Conservation (phyloP, 1,284 basidiomycete genomes). For the Mycosarcoma mackinlayi region DNA sequence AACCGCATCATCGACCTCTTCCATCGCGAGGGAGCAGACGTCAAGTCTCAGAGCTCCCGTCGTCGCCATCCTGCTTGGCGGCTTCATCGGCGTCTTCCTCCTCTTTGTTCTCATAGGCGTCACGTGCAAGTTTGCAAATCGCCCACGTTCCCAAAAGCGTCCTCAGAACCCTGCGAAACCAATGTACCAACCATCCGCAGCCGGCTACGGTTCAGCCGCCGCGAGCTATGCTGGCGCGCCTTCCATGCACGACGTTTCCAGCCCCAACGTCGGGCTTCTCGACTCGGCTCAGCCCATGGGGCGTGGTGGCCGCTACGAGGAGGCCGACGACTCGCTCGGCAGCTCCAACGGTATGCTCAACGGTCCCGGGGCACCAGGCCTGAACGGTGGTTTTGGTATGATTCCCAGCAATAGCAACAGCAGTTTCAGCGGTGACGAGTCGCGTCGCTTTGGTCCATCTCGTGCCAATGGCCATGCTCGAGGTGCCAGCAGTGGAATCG, state of each 20-base stretch:
- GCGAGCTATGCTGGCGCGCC: slow-evolving; percentile 3
- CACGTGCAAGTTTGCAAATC: slow-evolving; percentile 44
- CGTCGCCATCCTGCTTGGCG: slow-evolving; percentile 43
- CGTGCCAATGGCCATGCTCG: slow-evolving; percentile 32
- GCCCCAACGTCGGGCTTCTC: slow-evolving; percentile 36
- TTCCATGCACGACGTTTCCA: slow-evolving; percentile 39
- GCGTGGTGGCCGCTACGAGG: slow-evolving; percentile 39
- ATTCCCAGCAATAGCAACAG: slow-evolving; percentile 34
- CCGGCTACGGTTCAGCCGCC: slow-evolving; percentile 41
- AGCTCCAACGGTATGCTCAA: slow-evolving; percentile 25
- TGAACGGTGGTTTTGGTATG: slow-evolving; percentile 29
- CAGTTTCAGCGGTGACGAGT: slow-evolving; percentile 30
- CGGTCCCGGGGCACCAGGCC: background rate
- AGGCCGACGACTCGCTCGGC: slow-evolving; percentile 33
- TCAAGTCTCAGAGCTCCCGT: slow-evolving; percentile 31
- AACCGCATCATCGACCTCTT: background rate
- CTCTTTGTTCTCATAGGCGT: slow-evolving; percentile 43
- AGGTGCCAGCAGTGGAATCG: slow-evolving; percentile 45
- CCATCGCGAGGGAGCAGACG: slow-evolving; percentile 22
- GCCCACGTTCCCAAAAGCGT: slow-evolving; percentile 25
- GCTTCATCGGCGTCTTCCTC: slow-evolving; percentile 38
- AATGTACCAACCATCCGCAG: slow-evolving; percentile 53
- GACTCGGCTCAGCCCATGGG: slow-evolving; percentile 51
- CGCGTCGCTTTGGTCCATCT: slow-evolving; percentile 18
- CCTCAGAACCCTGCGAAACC: slow-evolving; percentile 13